Conservation (phyloP, 805 yeast species). For the Kregervanrija delftensis region DNA sequence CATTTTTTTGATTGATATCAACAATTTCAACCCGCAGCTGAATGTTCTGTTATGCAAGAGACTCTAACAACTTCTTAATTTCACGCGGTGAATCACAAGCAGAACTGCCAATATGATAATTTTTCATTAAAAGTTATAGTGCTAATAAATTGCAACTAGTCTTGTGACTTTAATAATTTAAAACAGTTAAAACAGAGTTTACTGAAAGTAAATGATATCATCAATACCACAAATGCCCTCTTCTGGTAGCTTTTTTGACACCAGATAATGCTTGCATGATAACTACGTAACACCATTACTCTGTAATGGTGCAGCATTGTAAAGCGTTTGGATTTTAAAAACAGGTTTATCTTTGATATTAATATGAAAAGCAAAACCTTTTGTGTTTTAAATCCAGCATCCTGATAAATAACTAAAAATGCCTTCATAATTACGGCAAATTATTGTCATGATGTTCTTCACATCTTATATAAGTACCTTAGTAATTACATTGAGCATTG, state of each 20-base stretch:
- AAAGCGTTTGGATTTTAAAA: conserved; percentile 39
- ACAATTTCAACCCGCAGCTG: conserved; percentile 46
- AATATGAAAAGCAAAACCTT: conserved; percentile 46
- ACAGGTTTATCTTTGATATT: conserved; percentile 37
- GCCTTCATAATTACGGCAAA: conserved; percentile 42
- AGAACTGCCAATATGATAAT: conserved; percentile 19
- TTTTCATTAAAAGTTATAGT: not conserved
- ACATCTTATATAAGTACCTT: conserved; percentile 35
- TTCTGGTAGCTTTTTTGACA: conserved; percentile 38
- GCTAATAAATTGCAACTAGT: conserved; percentile 21
- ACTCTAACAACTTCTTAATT: conserved; percentile 37
- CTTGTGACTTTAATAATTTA: conserved; percentile 22
- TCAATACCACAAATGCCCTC: conserved; percentile 44
- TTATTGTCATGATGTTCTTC: conserved; percentile 31
- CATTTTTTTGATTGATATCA: conserved; percentile 37
- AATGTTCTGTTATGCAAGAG: conserved; percentile 39
- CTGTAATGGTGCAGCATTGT: conserved; percentile 45
- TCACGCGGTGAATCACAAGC: conserved; percentile 38
- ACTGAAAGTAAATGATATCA: conserved; percentile 34
- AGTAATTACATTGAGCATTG: conserved; percentile 36
- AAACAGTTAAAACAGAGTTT: conserved; percentile 16
- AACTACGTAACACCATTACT: conserved; percentile 51
- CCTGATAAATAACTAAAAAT: conserved; percentile 38
- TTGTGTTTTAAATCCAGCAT: conserved; percentile 34
- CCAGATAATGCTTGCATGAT: conserved; percentile 36